Percentiles rank a stretch among this genome's conserved stretches.
Evolutionary conservation across 129 eudicot species (phyloP).

Genomic region (Lonicera japonica): DNA sequence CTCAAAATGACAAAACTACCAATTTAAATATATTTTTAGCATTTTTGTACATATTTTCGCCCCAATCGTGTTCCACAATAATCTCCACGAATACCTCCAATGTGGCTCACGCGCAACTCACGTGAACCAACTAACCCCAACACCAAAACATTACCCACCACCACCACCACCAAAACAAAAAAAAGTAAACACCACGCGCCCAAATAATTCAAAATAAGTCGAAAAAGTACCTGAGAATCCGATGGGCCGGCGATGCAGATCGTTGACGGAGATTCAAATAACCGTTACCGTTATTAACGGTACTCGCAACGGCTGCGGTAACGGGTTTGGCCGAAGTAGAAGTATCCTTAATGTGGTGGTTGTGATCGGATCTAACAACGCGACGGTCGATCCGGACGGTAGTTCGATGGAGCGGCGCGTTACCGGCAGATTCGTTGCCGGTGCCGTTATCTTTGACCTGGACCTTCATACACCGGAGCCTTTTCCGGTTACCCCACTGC

Average conservation of each 20-base stretch:
- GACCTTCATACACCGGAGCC: constrained; percentile 68
- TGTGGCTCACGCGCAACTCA: neutral
- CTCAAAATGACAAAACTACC: too few relatives aligned
- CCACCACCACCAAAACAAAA: neutral
- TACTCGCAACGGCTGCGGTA: neutral
- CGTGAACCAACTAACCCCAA: neutral
- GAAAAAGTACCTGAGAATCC: constrained; percentile 45
- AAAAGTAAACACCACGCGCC: neutral
- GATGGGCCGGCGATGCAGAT: constrained; percentile 44
- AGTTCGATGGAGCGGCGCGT: constrained; percentile 28
- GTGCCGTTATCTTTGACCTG: constrained; percentile 27
- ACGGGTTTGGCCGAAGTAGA: neutral
- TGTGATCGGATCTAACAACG: constrained; percentile 44
- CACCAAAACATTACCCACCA: neutral
- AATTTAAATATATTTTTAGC: too few relatives aligned
- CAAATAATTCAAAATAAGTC: too few relatives aligned
- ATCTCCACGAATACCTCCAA: too few relatives aligned
- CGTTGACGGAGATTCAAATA: constrained; percentile 63
- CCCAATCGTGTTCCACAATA: too few relatives aligned
- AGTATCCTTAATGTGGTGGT: constrained; percentile 19
- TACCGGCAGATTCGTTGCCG: constrained; percentile 20
- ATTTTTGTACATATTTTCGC: too few relatives aligned
- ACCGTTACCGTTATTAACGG: constrained; percentile 21
- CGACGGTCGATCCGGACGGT: constrained; percentile 57
- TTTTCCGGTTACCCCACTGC: constrained; percentile 82